phyloP scores from a whole-genome alignment of 306 rosid genomes.

The Dryas drummondii region DNA sequence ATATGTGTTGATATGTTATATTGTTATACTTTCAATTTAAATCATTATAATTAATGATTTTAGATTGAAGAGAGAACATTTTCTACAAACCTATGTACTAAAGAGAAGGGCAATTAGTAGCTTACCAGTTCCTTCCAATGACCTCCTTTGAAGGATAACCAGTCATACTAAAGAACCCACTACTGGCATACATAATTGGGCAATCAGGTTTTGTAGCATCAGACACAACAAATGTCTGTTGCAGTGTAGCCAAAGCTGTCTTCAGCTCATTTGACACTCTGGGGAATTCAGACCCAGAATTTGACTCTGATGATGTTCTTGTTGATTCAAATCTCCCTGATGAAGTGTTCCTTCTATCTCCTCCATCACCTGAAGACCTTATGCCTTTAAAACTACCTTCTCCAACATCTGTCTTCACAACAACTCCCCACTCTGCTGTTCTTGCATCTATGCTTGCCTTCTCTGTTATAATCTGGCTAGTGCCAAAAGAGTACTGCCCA shows the following conservation, averaged over 20 bases:
- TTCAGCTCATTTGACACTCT: conserved; percentile 74
- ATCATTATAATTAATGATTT: no score
- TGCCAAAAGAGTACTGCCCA: background rate
- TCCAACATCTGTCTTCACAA: conserved; percentile 45
- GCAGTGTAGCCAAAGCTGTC: conserved; percentile 68
- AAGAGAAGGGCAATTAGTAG: no score
- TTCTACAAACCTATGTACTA: no score
- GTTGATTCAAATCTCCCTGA: conserved; percentile 51
- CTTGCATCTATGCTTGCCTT: conserved; percentile 58
- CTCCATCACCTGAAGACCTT: conserved; percentile 40
- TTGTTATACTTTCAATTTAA: no score
- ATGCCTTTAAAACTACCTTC: conserved; percentile 44
- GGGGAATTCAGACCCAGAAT: conserved; percentile 47
- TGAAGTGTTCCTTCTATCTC: conserved; percentile 32
- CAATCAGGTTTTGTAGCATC: conserved; percentile 91
- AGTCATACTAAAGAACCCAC: conserved; percentile 79
- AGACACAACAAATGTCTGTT: conserved; percentile 88
- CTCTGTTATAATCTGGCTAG: conserved; percentile 37
- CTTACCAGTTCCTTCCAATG: conserved; percentile 92
- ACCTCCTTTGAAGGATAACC: conserved; percentile 83
- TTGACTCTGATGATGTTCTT: conserved; percentile 62
- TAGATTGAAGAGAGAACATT: no score
- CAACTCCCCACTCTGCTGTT: conserved; percentile 80
- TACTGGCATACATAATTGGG: conserved; percentile 87
- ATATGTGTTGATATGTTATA: no score